Evolutionary conservation across 2,329 filamentous ascomycete species (phyloP).

Genomic region (Paracoccidioides lutzii): DNA sequence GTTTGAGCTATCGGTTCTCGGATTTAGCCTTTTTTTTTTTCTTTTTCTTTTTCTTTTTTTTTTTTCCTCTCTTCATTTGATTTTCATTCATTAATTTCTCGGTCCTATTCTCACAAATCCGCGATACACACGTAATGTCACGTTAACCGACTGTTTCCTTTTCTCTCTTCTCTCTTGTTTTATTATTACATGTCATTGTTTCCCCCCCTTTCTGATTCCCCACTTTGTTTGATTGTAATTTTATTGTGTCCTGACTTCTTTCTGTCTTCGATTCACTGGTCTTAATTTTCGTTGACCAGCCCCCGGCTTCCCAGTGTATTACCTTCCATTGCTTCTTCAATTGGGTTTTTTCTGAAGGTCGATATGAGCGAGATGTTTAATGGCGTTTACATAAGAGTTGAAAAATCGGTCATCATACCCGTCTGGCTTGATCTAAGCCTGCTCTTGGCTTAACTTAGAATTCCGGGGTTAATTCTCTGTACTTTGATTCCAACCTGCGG

Average conservation of each 20-base stretch:
- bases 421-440: not conserved
- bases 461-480: not conserved
- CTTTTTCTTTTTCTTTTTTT: too few relatives aligned
- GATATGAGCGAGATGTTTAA: constrained; percentile 3
- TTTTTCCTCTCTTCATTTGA: not conserved
- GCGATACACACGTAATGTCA: not conserved
- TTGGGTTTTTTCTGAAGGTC: not conserved
- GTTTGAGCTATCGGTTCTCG: constrained; percentile 1
- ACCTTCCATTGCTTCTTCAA: not conserved
- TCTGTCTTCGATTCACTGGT: not conserved
- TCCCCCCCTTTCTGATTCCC: not conserved
- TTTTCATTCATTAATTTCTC: not conserved
- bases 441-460: not conserved
- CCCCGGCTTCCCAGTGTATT: too few relatives aligned
- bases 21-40: not conserved
- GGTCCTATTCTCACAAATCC: not conserved
- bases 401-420: not conserved
- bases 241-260: not conserved
- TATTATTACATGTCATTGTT: not conserved
- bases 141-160: not conserved
- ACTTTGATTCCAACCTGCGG: not conserved
- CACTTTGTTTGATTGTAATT: not conserved
- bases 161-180: not conserved
- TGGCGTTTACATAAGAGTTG: not conserved
- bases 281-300: not conserved